Conservation (phyloP, 495 filamentous ascomycete genomes). For the Penicillium arizonense region DNA sequence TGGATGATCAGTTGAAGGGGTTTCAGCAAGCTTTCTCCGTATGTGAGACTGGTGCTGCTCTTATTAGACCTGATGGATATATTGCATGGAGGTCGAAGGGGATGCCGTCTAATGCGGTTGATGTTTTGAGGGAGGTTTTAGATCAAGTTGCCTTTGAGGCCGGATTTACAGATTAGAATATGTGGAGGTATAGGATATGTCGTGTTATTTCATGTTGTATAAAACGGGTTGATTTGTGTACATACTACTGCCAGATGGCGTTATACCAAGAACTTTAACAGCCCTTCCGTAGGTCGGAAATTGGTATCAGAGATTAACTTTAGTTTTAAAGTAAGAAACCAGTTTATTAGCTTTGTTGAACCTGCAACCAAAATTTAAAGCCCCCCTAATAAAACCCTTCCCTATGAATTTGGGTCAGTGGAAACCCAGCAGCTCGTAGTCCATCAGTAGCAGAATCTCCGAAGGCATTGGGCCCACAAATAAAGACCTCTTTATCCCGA, state of each 20-base stretch:
- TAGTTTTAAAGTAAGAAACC: no score
- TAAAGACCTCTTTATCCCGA: slow-evolving; percentile 8
- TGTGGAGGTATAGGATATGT: no score
- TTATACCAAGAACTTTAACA: no score
- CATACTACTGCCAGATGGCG: no score
- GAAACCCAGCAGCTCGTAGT: slow-evolving; percentile 9
- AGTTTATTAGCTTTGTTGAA: no score
- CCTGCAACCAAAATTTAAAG: no score
- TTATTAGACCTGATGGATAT: slow-evolving; percentile 31
- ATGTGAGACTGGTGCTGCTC: slow-evolving; percentile 17
- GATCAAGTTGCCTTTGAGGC: slow-evolving; percentile 3
- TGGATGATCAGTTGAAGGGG: slow-evolving; percentile 8
- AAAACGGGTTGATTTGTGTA: no score
- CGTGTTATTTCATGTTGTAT: no score
- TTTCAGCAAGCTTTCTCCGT: slow-evolving; percentile 15
- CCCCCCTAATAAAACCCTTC: slow-evolving; percentile 16
- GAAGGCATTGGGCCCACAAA: slow-evolving; percentile 16
- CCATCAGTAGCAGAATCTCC: slow-evolving; percentile 10
- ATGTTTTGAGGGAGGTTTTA: slow-evolving; percentile 3
- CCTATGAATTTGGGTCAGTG: slow-evolving; percentile 10
- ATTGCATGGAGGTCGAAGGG: slow-evolving; percentile 24
- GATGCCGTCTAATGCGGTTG: slow-evolving; percentile 1
- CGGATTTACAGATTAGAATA: no score
- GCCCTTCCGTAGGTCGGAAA: no score
- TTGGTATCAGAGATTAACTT: no score